A percentile compares a stretch with the other conserved stretches of the same genome.
phyloP scores from a whole-genome alignment of 306 rosid genomes.

The Sesbania bispinosa region DNA sequence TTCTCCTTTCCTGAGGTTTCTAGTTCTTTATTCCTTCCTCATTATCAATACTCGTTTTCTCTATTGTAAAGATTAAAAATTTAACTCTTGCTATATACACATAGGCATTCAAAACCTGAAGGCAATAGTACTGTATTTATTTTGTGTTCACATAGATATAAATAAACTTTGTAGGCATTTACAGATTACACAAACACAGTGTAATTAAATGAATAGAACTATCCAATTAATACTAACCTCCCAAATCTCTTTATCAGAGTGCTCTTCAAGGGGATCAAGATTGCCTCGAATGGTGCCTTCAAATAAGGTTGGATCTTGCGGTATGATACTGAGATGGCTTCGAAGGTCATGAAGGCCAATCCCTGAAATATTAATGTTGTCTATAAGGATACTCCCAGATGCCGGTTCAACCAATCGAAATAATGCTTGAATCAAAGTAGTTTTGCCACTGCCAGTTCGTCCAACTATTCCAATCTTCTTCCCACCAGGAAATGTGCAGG shows the following conservation, averaged over 20 bases:
- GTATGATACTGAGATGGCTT: constrained; percentile 86
- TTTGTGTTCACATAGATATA: too few relatives aligned
- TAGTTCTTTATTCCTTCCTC: too few relatives aligned
- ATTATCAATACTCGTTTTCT: too few relatives aligned
- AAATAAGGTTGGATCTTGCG: constrained; percentile 94
- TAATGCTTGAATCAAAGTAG: constrained; percentile 90
- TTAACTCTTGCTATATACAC: too few relatives aligned
- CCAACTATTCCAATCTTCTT: constrained; percentile 95
- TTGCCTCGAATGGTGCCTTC: constrained; percentile 89
- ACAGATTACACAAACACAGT: not conserved
- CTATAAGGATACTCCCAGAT: constrained; percentile 72
- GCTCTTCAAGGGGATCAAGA: constrained; percentile 90
- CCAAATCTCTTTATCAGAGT: constrained; percentile 83
- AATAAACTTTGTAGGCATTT: too few relatives aligned
- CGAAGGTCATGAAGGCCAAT: constrained; percentile 94
- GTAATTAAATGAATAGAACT: not conserved
- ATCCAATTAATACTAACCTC: constrained; percentile 50
- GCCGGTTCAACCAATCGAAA: constrained; percentile 86
- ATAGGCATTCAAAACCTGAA: too few relatives aligned
- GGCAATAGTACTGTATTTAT: too few relatives aligned
- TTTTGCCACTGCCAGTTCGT: constrained; percentile 95
- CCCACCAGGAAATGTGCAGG: constrained; percentile 85
- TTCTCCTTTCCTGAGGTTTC: too few relatives aligned
- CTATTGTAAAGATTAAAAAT: too few relatives aligned
- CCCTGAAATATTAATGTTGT: constrained; percentile 65